Base-by-base conservation (phyloP, 106 monocot genomes). In the Vanilla planifolia region DNA sequence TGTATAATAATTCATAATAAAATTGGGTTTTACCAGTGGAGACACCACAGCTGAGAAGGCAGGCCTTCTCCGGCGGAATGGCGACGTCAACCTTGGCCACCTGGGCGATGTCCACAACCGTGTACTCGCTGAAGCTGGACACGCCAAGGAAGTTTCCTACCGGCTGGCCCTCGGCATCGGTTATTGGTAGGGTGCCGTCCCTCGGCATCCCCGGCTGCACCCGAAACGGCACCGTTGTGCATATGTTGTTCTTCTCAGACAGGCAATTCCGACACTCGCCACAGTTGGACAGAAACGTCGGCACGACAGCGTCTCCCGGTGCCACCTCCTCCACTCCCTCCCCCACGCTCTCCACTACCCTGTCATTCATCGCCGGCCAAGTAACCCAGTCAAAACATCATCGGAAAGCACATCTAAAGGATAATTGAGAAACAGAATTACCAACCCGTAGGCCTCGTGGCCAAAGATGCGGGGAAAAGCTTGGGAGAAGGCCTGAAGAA, bases 71-170 rank as follows among this genome's bases (percentile, higher is more conserved):
- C 10, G 84, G 76, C 29, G 91, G 77, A 0, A 98, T 1, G n/a
- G 64, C 32, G 20, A 75, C 52, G 39, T 76, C 74, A 24, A 98
- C 64, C 67, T 78, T 79, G 51, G 65, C 62, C 35, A 92, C 51
- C 46, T 76, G 67, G 6, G 59, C 67, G 2, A 76, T 79, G 59
- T 98, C 92, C 2, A 98, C 92, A 11, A 98, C 98, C 2, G 98
- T 88, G 77, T 98, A 98, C 71, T 98, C 82, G 26, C 29, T 23
- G 73, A 98, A 98, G 74, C 98, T 98, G 36, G 98, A 92, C 3
- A 98, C 85, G 22, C 40, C 60, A 22, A 85, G 52, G 59, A 82
- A 88, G 60, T 82, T 75, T 65, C 73, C 65, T 1, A 91, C 15
- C 11, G 60, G 42, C 37, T 32, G 50, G 2, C 91, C 91, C 0